Evolutionary conservation across 768 basidiomycete genomes (phyloP).

Genomic region (Termitomyces sp.): DNA sequence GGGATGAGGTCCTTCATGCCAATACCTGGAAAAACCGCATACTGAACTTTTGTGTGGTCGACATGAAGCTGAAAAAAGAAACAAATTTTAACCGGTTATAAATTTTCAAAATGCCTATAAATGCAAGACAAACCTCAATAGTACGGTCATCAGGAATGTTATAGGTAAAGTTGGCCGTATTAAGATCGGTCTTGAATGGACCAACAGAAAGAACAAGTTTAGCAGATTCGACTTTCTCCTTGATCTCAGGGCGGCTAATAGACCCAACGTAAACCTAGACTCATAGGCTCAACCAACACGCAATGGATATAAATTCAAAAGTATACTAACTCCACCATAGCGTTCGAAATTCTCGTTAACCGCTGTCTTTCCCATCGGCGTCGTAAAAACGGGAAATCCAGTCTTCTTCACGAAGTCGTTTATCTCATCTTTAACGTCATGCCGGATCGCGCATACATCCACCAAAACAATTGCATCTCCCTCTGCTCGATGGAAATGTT

Average conservation of each 20-base stretch:
- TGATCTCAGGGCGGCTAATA: slow-evolving; percentile 61
- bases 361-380: slow-evolving; percentile 81
- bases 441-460: slow-evolving; percentile 78
- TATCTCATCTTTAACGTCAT: slow-evolving; percentile 59
- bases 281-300: neutral
- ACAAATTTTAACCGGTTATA: neutral
- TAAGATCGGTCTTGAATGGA: slow-evolving; percentile 72
- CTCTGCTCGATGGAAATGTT: slow-evolving; percentile 57
- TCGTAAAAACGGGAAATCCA: slow-evolving; percentile 66
- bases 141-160: slow-evolving; percentile 54
- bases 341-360: slow-evolving; percentile 65
- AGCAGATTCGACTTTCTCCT: slow-evolving; percentile 68
- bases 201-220: slow-evolving; percentile 77
- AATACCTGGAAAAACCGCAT: slow-evolving; percentile 48
- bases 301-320: neutral
- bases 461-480: slow-evolving; percentile 73
- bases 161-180: slow-evolving; percentile 84
- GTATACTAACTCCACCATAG: slow-evolving; percentile 70
- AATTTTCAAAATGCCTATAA: neutral
- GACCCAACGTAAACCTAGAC: slow-evolving; percentile 72
- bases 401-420: slow-evolving; percentile 63
- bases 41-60: slow-evolving; percentile 24
- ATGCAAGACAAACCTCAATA: slow-evolving; percentile 54
- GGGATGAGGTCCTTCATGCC: slow-evolving; percentile 78
- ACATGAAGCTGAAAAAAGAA: slow-evolving; percentile 67